Conservation (phyloP, 148 eudicot genomes). For the Diospyros kaki region DNA sequence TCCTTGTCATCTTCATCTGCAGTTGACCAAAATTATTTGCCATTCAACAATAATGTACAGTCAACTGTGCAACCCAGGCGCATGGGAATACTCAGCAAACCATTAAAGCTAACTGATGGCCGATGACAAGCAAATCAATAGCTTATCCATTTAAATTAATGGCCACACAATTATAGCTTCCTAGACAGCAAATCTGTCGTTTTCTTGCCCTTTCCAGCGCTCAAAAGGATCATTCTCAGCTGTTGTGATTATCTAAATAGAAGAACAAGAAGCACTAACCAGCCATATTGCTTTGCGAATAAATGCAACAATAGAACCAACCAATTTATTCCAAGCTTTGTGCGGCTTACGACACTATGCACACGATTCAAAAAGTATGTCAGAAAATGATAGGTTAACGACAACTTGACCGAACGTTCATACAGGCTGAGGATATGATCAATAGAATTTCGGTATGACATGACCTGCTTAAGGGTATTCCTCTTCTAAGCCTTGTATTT, state of each 20-base stretch:
- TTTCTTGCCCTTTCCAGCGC: background rate
- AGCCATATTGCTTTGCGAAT: slow-evolving; percentile 2
- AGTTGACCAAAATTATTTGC: too few relatives aligned
- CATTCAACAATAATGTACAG: too few relatives aligned
- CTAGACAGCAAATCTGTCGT: background rate
- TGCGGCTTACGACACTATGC: slow-evolving; percentile 1
- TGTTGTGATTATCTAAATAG: background rate
- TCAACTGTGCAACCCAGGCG: too few relatives aligned
- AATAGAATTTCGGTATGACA: background rate
- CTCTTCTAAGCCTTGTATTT: slow-evolving; percentile 29
- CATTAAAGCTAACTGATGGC: too few relatives aligned
- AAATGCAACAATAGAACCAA: background rate
- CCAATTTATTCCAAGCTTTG: slow-evolving; percentile 7
- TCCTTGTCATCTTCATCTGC: too few relatives aligned
- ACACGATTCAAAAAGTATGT: background rate
- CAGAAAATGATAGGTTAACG: background rate
- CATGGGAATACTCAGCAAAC: too few relatives aligned
- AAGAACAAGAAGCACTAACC: slow-evolving; percentile 5
- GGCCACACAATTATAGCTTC: background rate
- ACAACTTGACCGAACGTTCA: background rate
- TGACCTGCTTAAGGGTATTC: too few relatives aligned
- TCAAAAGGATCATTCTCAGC: background rate
- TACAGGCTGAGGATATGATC: background rate
- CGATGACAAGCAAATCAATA: too few relatives aligned
- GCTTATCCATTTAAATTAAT: too few relatives aligned